Base-by-base conservation (phyloP, 345 rosid species). In the Sonneratia caseolaris region DNA sequence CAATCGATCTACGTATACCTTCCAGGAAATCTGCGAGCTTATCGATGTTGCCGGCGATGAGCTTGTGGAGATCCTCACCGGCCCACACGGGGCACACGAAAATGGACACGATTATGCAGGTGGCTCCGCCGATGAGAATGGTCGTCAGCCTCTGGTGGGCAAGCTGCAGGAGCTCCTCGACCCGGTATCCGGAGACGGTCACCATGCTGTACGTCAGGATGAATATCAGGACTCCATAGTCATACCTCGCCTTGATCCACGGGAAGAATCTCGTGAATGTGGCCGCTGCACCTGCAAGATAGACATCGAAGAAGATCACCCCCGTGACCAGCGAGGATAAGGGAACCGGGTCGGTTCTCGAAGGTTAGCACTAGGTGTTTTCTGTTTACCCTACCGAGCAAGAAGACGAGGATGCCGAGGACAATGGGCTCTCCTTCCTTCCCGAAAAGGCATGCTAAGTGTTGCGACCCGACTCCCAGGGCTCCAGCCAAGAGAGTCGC, bases 211-310 rank as follows among this genome's bases (percentile, higher is more conserved):
- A 91, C 11, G 97, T 94, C 72, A 94, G 66, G 72, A 91, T 87
- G 76, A 94, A 94, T 76, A 94, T 82, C 79, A 82, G 37, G 24
- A 88, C 75, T 15, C 97, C 98, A 37, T 93, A 93, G 73, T 94
- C 98, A 55, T 91, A 94, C 81, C 93, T 91, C 55, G 87, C 86
- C 83, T 87, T 94, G 27, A 94, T 77, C 72, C 27, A 61, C 12
- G 98, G 98, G 35, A 87, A 82, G 77, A 91, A 94, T 57, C 97
- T 79, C 0, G 81, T 68, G 70, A 89, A 94, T 49, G 98, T 89
- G 24, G 89, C 82, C 45, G 81, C 81, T 37, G 87, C 83, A 78
- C 84, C 94, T 89, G 82, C 73, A 77, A 42, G 45, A 42, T 5
- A 42, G 5, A 42, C 43, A 14, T 65, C 13, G n/a, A 51, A 45